Evolutionary conservation across 352 stramenopile genomes (phyloP).

Genomic region (Globisporangium nagaii): DNA sequence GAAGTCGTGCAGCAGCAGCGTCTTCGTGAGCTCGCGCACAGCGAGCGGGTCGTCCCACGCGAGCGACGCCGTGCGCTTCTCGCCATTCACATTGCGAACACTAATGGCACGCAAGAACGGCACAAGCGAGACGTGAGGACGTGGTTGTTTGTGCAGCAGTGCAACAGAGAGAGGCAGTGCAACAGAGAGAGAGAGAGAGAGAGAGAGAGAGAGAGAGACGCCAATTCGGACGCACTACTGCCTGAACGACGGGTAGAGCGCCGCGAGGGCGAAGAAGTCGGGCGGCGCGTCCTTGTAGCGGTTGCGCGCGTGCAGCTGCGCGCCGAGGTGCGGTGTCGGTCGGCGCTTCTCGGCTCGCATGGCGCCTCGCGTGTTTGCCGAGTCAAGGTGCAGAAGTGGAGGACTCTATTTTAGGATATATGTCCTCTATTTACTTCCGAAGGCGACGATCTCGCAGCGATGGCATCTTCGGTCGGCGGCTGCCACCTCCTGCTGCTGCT

Average conservation of each 20-base stretch:
- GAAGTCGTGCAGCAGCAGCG: constrained; percentile 91
- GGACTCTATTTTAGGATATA: not conserved
- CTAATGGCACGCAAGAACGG: constrained; percentile 13
- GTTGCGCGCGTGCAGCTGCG: constrained; percentile 64
- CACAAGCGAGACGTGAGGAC: not conserved
- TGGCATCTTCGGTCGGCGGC: not conserved
- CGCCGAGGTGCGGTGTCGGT: constrained; percentile 56
- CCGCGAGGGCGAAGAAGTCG: constrained; percentile 73
- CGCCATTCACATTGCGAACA: constrained; percentile 56
- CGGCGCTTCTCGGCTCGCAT: constrained; percentile 44
- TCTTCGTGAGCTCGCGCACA: constrained; percentile 83
- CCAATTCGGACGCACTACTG: constrained; percentile 70
- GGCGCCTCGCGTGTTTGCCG: not conserved
- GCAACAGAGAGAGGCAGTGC: no score
- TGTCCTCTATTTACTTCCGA: not conserved
- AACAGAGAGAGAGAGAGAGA: not conserved
- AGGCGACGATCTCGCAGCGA: not conserved
- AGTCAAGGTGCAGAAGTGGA: not conserved
- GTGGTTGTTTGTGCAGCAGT: not conserved
- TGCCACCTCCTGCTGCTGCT: not conserved
- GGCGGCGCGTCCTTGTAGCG: constrained; percentile 61
- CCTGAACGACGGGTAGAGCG: constrained; percentile 49
- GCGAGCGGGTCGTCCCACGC: constrained; percentile 77
- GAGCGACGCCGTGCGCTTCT: constrained; percentile 46
- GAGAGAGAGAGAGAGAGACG: no score